These are phyloP conservation scores for Coniophora puteana DNA, from an alignment of 1,284 basidiomycete species.

Conservation along the genomic window DNA sequence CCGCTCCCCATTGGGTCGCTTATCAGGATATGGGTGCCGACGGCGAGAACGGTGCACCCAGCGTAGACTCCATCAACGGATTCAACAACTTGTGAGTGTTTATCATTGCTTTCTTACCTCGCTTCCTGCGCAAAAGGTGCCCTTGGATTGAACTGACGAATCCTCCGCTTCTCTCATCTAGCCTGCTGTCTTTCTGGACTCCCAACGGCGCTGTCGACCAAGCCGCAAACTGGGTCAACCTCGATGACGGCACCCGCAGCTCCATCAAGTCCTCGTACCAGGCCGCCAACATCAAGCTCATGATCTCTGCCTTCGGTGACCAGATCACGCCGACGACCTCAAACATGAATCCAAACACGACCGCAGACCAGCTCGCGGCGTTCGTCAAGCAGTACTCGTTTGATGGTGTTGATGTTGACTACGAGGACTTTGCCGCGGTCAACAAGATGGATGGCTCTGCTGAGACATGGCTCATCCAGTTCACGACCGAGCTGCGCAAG, in stretches of 20 bases:
- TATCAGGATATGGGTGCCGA: too few relatives aligned
- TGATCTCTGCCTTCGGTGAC: slow-evolving; percentile 49
- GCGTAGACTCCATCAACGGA: too few relatives aligned
- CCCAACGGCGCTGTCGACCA: slow-evolving; percentile 44
- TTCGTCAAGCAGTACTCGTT: slow-evolving; percentile 40
- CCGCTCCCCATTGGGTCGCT: too few relatives aligned
- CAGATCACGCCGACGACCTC: slow-evolving; percentile 31
- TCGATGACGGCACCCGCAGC: slow-evolving; percentile 35
- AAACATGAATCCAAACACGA: slow-evolving; percentile 32
- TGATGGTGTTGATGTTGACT: too few relatives aligned
- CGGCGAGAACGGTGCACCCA: too few relatives aligned
- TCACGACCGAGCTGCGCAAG: slow-evolving; percentile 31
- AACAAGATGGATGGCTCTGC: slow-evolving; percentile 33
- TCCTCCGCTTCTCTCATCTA: too few relatives aligned
- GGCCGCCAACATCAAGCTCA: slow-evolving; percentile 46
- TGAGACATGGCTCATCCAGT: slow-evolving; percentile 36
- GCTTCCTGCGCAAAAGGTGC: too few relatives aligned
- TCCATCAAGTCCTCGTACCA: slow-evolving; percentile 42
- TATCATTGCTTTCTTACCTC: too few relatives aligned
- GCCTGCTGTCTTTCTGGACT: slow-evolving; percentile 44
- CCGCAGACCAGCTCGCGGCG: slow-evolving; percentile 40
- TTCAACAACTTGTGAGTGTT: slow-evolving; percentile 36
- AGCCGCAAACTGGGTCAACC: slow-evolving; percentile 29
- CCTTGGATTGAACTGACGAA: too few relatives aligned
- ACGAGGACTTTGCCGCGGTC: slow-evolving; percentile 41